Conservation (phyloP, 805 yeast genomes). For the Yarrowia sp. region DNA sequence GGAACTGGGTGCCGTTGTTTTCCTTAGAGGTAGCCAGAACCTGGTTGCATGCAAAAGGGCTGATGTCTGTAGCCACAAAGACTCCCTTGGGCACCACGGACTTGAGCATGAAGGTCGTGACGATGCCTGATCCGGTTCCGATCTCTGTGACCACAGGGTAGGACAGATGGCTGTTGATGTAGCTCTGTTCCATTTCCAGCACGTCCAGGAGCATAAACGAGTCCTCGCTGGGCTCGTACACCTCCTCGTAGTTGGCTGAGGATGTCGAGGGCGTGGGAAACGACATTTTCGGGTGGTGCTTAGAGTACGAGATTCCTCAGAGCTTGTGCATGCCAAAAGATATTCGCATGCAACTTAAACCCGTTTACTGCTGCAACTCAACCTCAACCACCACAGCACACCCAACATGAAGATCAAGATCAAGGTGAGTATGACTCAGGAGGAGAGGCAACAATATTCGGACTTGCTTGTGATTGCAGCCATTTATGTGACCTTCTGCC, state of each 20-base stretch:
- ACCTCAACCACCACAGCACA: slow-evolving; percentile 4
- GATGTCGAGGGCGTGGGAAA: slow-evolving; percentile 58
- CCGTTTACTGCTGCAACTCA: slow-evolving; percentile 5
- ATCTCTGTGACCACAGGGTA: slow-evolving; percentile 71
- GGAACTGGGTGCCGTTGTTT: slow-evolving; percentile 34
- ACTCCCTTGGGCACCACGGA: slow-evolving; percentile 54
- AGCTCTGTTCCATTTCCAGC: slow-evolving; percentile 55
- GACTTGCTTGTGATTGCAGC: not conserved
- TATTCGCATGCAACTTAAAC: slow-evolving; percentile 13
- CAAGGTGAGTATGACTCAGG: slow-evolving; percentile 47
- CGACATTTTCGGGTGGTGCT: not conserved
- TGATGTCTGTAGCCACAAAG: slow-evolving; percentile 73
- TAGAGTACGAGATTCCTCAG: not conserved
- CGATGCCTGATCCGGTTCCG: slow-evolving; percentile 91
- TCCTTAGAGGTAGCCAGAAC: slow-evolving; percentile 46
- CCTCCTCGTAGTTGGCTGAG: slow-evolving; percentile 60
- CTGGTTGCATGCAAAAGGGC: slow-evolving; percentile 68
- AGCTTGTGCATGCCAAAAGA: not conserved
- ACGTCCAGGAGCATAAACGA: slow-evolving; percentile 79
- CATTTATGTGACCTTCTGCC: not conserved
- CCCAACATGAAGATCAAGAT: slow-evolving; percentile 61
- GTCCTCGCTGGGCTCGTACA: slow-evolving; percentile 95
- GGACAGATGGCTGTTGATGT: slow-evolving; percentile 30
- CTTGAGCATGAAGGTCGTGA: slow-evolving; percentile 70
- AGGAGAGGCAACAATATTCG: not conserved